These are phyloP conservation scores for Rhizophagus prolifer DNA, from an alignment of 192 early-diverging fungal genomes.

Conservation along the genomic window DNA sequence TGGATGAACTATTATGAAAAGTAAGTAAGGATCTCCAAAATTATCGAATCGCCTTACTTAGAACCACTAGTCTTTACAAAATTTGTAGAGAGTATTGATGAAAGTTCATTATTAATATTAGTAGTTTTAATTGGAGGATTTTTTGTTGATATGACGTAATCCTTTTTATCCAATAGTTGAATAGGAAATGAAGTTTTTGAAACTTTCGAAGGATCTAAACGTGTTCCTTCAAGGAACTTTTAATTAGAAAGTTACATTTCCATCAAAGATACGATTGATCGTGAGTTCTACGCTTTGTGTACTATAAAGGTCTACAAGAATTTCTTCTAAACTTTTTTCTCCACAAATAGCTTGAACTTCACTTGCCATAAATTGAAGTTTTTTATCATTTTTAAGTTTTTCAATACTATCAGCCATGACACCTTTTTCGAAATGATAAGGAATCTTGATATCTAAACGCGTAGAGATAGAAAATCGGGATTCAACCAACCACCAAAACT, in stretches of 20 bases:
- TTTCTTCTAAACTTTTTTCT: neutral
- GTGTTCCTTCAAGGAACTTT: neutral
- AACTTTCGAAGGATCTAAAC: neutral
- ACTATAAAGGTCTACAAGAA: neutral
- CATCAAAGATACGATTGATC: conserved; percentile 3
- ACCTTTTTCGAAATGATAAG: too few relatives aligned
- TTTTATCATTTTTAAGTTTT: neutral
- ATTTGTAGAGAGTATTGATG: too few relatives aligned
- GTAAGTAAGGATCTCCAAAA: too few relatives aligned
- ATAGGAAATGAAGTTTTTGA: neutral
- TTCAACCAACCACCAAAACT: too few relatives aligned
- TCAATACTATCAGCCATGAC: neutral
- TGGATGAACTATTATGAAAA: too few relatives aligned
- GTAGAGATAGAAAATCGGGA: too few relatives aligned
- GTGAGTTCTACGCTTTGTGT: neutral
- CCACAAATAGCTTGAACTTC: neutral
- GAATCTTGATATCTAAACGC: too few relatives aligned
- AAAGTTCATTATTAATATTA: too few relatives aligned
- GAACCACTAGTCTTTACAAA: too few relatives aligned
- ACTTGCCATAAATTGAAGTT: neutral
- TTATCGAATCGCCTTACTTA: too few relatives aligned
- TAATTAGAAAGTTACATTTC: neutral
- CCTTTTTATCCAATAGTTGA: neutral
- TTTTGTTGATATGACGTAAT: neutral
- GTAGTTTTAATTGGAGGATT: too few relatives aligned